A percentile compares a stretch with the other conserved stretches of the same genome.
Evolutionary conservation across 306 rosid species (phyloP).

Genomic region (barrel medic (Medicago truncatula)): DNA sequence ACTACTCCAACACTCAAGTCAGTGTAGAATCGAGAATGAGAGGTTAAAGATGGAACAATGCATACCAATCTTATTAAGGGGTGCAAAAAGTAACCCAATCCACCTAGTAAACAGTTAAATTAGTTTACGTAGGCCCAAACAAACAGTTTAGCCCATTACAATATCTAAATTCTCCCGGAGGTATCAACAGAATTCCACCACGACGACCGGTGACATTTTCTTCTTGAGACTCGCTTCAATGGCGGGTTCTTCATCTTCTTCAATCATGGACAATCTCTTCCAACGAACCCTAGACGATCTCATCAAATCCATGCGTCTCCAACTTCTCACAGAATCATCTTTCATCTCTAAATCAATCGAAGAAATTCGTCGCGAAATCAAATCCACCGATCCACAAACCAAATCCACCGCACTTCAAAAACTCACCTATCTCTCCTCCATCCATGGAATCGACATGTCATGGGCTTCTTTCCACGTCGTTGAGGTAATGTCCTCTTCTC

Average conservation of each 20-base stretch:
- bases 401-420: slow-evolving; percentile 82
- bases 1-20: too few species aligned
- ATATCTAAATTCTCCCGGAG: not conserved
- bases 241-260: slow-evolving; percentile 65
- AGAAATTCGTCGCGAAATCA: slow-evolving; percentile 92
- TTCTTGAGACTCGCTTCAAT: slow-evolving; percentile 27
- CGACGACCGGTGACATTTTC: not conserved
- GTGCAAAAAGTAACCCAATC: too few species aligned
- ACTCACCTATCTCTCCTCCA: slow-evolving; percentile 72
- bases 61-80: too few species aligned
- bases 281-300: slow-evolving; percentile 87
- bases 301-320: slow-evolving; percentile 77
- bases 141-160: not conserved
- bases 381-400: slow-evolving; percentile 74
- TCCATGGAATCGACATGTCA: slow-evolving; percentile 79
- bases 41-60: too few species aligned
- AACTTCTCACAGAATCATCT: slow-evolving; percentile 64
- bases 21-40: too few species aligned
- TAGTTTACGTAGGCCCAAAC: not conserved
- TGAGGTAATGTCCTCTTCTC: slow-evolving; percentile 85
- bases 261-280: slow-evolving; percentile 88
- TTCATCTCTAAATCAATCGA: slow-evolving; percentile 76
- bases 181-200: not conserved
- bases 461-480: slow-evolving; percentile 94
- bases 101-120: not conserved